A percentile compares a stretch with the other conserved stretches of the same genome.
Conservation (phyloP, 1,284 basidiomycete genomes). For the Moesziomyces sp. region DNA sequence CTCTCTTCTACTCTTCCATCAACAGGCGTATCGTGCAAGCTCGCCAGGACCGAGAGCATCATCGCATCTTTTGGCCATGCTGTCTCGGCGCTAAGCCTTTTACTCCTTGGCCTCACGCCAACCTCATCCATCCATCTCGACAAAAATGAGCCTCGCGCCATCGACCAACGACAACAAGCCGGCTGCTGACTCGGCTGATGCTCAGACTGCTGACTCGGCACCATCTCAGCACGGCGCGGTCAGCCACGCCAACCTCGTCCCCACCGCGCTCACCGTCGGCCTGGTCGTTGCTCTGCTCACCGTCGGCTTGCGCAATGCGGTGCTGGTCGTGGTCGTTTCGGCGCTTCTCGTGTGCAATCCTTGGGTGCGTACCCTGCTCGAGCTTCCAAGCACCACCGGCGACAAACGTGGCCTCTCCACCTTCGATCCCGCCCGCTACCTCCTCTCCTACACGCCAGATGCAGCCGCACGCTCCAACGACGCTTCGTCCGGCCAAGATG, state of each 20-base stretch:
- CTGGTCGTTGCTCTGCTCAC: slow-evolving; percentile 32
- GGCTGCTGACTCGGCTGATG: too few relatives aligned
- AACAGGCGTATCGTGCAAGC: too few relatives aligned
- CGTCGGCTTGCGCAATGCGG: slow-evolving; percentile 33
- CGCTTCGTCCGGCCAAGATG: not conserved
- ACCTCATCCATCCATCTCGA: not conserved
- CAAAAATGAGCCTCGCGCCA: not conserved
- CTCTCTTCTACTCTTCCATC: too few relatives aligned
- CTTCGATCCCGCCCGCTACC: slow-evolving; percentile 43
- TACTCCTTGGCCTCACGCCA: not conserved
- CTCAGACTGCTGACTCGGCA: too few relatives aligned
- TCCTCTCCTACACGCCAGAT: slow-evolving; percentile 19
- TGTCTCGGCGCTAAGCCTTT: too few relatives aligned
- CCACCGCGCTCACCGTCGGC: slow-evolving; percentile 32
- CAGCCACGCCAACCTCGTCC: slow-evolving; percentile 25
- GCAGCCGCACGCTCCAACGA: slow-evolving; percentile 2
- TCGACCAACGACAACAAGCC: not conserved
- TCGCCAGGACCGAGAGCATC: not conserved
- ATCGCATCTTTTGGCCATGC: not conserved
- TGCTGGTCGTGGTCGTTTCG: slow-evolving; percentile 31
- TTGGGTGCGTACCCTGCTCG: slow-evolving; percentile 60
- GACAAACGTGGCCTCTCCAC: slow-evolving; percentile 26
- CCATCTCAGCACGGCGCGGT: not conserved
- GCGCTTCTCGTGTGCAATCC: slow-evolving; percentile 56
- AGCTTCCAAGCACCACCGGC: slow-evolving; percentile 35